Base-by-base conservation (phyloP, 768 basidiomycete species). In the Naematelia encephala region DNA sequence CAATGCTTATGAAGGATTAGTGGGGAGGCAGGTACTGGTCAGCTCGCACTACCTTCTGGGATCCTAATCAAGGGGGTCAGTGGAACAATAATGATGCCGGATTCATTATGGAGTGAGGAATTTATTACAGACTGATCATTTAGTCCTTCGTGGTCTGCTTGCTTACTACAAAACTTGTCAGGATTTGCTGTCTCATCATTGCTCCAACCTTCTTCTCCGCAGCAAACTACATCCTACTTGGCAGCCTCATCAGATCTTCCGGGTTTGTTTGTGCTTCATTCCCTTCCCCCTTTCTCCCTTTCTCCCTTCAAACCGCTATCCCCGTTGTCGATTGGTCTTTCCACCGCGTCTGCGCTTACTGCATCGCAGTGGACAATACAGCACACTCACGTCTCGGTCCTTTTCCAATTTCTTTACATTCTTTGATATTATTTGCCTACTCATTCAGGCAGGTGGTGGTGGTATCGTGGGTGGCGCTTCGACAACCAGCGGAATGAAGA, bases 361-460 rank as follows among this genome's bases (percentile, higher is more conserved):
- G n/a, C n/a, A n/a, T n/a, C n/a, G n/a, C 34, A 39, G 34, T 16
- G 34, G 25, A 14, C 48, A 26, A 23, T 50, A 50, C 48, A 21
- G n/a, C 19, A 14, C 27, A 5, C 14, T 19, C 19, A 3, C 19
- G 12, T 27, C 48, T 5, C 48, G 48, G 11, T 10, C 63, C 1
- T 69, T 77, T 62, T 66, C 73, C 8, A 58, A 74, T 30, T 23
- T 76, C 21, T 79, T 79, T 60, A 67, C 75, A 52, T 59, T 46
- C 22, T 67, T 63, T 21, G 87, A 88, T 62, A 66, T 86, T 19
- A 70, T 85, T 27, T 82, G 86, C 11, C 80, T 88, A 25, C 73
- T 84, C 19, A 72, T 87, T 1, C 87, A 88, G 76, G 86, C 82
- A 23, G 72, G 81, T 14, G 87, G 87, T 42, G 86, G 86, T 23